A percentile compares a stretch with the other conserved stretches of the same genome.
Evolutionary conservation across 2,329 filamentous ascomycete species (phyloP).

Genomic region (Parafenestella ontariensis): DNA sequence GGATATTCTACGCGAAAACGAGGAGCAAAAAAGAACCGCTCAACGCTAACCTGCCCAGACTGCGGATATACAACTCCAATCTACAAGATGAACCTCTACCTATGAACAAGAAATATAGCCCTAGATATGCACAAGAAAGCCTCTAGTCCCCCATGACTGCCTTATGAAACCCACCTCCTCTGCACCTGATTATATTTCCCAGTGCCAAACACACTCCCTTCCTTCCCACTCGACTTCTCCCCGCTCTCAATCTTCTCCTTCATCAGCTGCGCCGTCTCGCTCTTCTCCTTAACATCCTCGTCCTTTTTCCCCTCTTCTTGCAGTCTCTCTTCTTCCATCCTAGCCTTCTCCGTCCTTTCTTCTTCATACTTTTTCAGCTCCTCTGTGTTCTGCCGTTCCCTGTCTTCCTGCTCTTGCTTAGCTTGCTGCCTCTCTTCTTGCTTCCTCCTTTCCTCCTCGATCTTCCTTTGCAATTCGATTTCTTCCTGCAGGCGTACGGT

Average conservation of each 20-base stretch:
- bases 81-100: too few species aligned
- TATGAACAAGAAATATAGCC: not conserved
- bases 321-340: slow-evolving; percentile 15
- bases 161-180: not conserved
- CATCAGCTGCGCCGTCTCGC: not conserved
- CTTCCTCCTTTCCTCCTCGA: slow-evolving; percentile 19
- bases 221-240: not conserved
- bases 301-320: slow-evolving; percentile 14
- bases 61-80: too few species aligned
- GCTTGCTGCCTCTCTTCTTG: slow-evolving; percentile 8
- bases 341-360: slow-evolving; percentile 5
- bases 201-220: not conserved
- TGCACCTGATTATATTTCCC: not conserved
- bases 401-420: slow-evolving; percentile 11
- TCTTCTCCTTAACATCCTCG: slow-evolving; percentile 9
- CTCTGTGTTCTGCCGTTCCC: slow-evolving; percentile 30
- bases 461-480: slow-evolving; percentile 12
- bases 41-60: too few species aligned
- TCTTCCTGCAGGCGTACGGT: slow-evolving; percentile 20
- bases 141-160: not conserved
- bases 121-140: not conserved
- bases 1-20: too few species aligned
- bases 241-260: slow-evolving; percentile 1
- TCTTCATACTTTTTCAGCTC: slow-evolving; percentile 23
- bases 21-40: too few species aligned